Conservation (phyloP, 306 rosid species). For the Lithocarpus polystachyus region DNA sequence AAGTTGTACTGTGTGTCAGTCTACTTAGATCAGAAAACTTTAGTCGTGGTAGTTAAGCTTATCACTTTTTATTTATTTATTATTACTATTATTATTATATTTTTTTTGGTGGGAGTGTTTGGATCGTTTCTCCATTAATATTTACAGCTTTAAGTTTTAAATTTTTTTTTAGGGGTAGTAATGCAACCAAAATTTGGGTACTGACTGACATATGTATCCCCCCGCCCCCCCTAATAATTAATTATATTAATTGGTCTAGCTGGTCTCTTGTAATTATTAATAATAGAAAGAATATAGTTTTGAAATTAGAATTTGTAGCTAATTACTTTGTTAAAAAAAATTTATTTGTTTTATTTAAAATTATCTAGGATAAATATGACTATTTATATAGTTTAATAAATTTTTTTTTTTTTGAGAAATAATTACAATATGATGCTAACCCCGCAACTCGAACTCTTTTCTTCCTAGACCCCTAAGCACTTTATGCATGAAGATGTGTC, state of each 20-base stretch:
- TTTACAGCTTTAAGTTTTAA: background rate
- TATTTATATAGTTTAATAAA: too few relatives aligned
- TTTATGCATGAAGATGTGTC: too few relatives aligned
- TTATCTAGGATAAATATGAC: too few relatives aligned
- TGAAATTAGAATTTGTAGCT: background rate
- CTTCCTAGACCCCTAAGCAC: too few relatives aligned
- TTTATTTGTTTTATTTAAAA: too few relatives aligned
- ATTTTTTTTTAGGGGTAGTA: background rate
- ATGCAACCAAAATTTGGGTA: background rate
- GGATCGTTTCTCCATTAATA: background rate
- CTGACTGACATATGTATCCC: too few relatives aligned
- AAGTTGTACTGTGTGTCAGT: conserved; percentile 15
- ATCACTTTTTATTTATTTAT: background rate
- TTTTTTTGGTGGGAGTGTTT: background rate
- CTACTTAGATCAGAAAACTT: conserved; percentile 17
- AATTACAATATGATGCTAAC: too few relatives aligned
- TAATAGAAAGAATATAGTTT: background rate
- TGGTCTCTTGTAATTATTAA: background rate
- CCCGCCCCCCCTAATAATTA: background rate
- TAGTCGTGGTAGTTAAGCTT: background rate
- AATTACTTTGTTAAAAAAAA: too few relatives aligned
- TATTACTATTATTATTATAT: too few relatives aligned
- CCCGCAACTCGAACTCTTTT: too few relatives aligned
- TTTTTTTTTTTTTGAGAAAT: too few relatives aligned
- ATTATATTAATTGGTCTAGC: background rate